Evolutionary conservation across 2,329 filamentous ascomycete genomes (phyloP).

Genomic region (Alternaria sp.): DNA sequence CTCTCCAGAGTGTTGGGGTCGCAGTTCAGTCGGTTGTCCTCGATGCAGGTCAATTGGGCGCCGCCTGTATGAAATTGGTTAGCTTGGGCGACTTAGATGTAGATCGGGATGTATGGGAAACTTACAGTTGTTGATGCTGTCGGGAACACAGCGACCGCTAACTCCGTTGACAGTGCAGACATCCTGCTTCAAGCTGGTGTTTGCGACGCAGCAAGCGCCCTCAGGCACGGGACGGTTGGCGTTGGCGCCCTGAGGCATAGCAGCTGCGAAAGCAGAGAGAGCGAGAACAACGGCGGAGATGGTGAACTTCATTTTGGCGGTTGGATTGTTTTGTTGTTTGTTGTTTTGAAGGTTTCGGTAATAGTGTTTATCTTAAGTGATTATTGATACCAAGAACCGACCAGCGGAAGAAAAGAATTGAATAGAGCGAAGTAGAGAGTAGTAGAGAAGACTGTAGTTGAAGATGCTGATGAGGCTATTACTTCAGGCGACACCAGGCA

Average conservation of each 20-base stretch:
- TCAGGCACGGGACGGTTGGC: conserved; percentile 35
- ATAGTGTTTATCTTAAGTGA: conserved; percentile 6
- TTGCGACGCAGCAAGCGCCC: conserved; percentile 37
- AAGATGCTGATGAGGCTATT: conserved; percentile 15
- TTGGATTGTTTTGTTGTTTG: background rate
- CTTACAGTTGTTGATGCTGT: conserved; percentile 36
- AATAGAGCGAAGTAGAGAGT: conserved; percentile 2
- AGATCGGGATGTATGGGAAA: background rate
- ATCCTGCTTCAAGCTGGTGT: conserved; percentile 43
- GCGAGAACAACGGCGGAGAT: conserved; percentile 28
- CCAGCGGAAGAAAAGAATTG: conserved; percentile 14
- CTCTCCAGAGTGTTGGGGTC: conserved; percentile 36
- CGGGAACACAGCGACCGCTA: conserved; percentile 40
- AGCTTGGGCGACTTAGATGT: background rate
- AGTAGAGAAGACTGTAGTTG: conserved; percentile 8
- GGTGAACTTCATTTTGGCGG: conserved; percentile 36
- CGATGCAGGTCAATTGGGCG: conserved; percentile 39
- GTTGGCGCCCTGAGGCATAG: conserved; percentile 29
- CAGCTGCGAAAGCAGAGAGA: conserved; percentile 29
- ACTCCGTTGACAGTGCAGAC: conserved; percentile 42
- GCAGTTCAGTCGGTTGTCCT: conserved; percentile 34
- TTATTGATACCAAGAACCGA: conserved; percentile 19
- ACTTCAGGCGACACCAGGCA: conserved; percentile 1
- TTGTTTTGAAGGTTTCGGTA: background rate
- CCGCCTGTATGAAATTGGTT: conserved; percentile 27